Percentiles rank a stretch among this genome's conserved stretches.
Conservation (phyloP, 2,329 filamentous ascomycete species). For the Ceratocystis eucalypticola region DNA sequence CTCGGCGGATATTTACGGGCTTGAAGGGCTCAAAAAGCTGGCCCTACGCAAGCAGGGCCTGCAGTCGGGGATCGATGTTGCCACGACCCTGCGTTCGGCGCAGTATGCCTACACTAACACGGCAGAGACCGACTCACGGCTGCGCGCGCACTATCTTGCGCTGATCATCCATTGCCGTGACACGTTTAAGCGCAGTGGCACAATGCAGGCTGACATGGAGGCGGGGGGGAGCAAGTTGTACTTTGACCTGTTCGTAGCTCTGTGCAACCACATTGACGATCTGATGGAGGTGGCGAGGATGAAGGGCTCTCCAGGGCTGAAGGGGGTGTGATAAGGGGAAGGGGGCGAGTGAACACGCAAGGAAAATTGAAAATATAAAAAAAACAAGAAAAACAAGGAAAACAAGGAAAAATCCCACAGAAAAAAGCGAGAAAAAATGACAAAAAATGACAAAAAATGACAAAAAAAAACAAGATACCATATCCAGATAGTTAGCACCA, state of each 20-base stretch:
- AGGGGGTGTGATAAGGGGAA: constrained; percentile 29
- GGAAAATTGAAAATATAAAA: neutral
- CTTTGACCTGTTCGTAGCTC: constrained; percentile 95
- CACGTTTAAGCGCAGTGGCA: constrained; percentile 95
- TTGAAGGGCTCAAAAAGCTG: constrained; percentile 84
- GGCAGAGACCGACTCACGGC: constrained; percentile 77
- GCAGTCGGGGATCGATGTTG: constrained; percentile 83
- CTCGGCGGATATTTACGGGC: constrained; percentile 74
- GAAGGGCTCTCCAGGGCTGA: constrained; percentile 40
- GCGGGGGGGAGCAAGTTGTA: constrained; percentile 79
- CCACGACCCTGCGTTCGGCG: constrained; percentile 78
- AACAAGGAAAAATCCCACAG: neutral
- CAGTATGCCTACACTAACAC: constrained; percentile 94
- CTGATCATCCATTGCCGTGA: constrained; percentile 94
- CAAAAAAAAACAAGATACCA: neutral
- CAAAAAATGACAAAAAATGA: neutral
- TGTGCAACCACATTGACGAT: constrained; percentile 97
- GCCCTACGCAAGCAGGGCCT: constrained; percentile 89
- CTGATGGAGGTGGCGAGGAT: constrained; percentile 73
- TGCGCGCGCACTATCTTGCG: constrained; percentile 93
- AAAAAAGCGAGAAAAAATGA: neutral
- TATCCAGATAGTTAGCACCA: neutral
- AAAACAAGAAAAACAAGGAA: neutral
- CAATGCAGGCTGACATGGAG: constrained; percentile 98
- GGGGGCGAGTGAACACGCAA: neutral